Evolutionary conservation across 306 rosid genomes (phyloP), one percentile per base, ranked within the genome.

Genomic region (Vigna hirtella): DNA sequence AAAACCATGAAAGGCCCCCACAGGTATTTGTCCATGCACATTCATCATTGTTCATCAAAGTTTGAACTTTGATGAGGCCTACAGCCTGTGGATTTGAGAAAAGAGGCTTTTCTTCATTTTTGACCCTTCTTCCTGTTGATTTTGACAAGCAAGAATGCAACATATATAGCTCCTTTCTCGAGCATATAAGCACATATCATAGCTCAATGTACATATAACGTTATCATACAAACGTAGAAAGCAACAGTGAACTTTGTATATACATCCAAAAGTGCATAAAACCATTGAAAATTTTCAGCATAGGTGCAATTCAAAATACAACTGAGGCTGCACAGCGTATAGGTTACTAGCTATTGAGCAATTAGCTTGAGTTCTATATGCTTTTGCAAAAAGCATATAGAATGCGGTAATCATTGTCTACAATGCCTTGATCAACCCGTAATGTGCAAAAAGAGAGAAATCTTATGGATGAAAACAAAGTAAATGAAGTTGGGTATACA

Each of bases 1-100:
- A 88, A 77, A 83, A 47, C 74, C 84, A 49, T 47, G 66, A 79
- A 85, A 85, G 63, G 67, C 71, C 69, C 85, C 85, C 84, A 68
- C 72, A 38, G 56, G 63, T 28, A 17, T 77, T 69, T 67, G 85
- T 83, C 83, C 86, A 59, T 73, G 86, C 75, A 75, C 70, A 78
- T 76, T 28, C 77, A 81, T 79, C 76, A 73, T 82, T 70, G 67
- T 78, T 68, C 70, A 81, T 78, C 75, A 71, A 80, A 87, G 53
- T 79, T 63, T 75, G 66, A 72, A 72, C 64, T 55, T 72, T 72
- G 70, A 59, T 79, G 28, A 58, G 76, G 59, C 63, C 80, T 57
- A 69, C 18, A 70, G 76, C 72, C 77, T 42, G 80, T 77, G 82
- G 52, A 66, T 85, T 83, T 83, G 79, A 72, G 40, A 72, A 76